A percentile compares a stretch with the other conserved stretches of the same genome.
These are phyloP conservation scores for Xylaria sp. DNA, from an alignment of 2,329 filamentous ascomycete species.

Conservation along the genomic window DNA sequence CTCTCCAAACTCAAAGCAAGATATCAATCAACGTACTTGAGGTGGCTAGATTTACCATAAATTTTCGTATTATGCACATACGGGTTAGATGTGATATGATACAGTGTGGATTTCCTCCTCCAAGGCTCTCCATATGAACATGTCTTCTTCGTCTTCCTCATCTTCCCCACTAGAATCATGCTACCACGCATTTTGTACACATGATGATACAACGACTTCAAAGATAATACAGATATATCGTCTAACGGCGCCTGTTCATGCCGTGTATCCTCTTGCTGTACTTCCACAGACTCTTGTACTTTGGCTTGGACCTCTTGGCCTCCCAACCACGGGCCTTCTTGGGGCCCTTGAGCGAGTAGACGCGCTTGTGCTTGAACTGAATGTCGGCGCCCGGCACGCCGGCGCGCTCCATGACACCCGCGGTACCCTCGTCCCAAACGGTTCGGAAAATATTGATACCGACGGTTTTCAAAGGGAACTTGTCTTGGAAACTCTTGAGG, in stretches of 20 bases:
- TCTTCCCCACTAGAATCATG: conserved; percentile 2
- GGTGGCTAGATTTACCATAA: too few species aligned
- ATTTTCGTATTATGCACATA: conserved; percentile 17
- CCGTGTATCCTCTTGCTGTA: conserved; percentile 63
- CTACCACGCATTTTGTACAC: conserved; percentile 18
- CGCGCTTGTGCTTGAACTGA: conserved; percentile 81
- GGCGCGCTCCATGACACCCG: conserved; percentile 83
- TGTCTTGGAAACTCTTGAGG: conserved; percentile 74
- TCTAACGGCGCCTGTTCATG: conserved; percentile 29
- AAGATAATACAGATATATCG: background rate
- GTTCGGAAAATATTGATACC: conserved; percentile 88
- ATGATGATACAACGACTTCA: conserved; percentile 21
- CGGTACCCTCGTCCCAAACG: conserved; percentile 86
- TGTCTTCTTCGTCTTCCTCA: conserved; percentile 1
- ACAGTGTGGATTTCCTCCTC: conserved; percentile 16
- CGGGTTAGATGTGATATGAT: conserved; percentile 16
- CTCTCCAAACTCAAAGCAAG: too few species aligned
- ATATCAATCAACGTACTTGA: too few species aligned
- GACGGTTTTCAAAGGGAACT: conserved; percentile 72
- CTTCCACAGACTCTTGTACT: conserved; percentile 70
- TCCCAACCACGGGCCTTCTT: conserved; percentile 69
- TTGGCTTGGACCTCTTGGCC: conserved; percentile 67
- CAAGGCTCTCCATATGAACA: background rate
- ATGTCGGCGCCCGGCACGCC: conserved; percentile 77
- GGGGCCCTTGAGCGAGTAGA: conserved; percentile 69